phyloP scores from a whole-genome alignment of 2,329 filamentous ascomycete genomes.

The Knoxdaviesia capensis region DNA sequence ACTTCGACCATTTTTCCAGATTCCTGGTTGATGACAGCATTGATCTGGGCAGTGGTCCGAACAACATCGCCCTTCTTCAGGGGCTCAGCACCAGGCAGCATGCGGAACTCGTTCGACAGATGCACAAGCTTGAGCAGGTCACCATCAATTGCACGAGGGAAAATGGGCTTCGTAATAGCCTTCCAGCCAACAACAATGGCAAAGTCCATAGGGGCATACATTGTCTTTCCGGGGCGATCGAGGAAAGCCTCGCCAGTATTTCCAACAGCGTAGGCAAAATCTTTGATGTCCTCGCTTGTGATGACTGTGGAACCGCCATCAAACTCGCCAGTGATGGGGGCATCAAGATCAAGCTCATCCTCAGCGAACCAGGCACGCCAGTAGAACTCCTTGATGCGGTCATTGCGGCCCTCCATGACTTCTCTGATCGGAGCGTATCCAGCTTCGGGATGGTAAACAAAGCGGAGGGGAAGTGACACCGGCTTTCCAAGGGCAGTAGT shows the following conservation, averaged over 20 bases:
- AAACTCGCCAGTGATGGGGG: conserved; percentile 69
- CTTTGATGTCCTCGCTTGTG: conserved; percentile 82
- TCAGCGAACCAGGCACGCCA: conserved; percentile 94
- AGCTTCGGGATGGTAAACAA: conserved; percentile 85
- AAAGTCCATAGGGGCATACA: conserved; percentile 96
- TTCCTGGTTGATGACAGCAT: conserved; percentile 94
- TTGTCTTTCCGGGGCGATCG: conserved; percentile 80
- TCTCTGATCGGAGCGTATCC: conserved; percentile 96
- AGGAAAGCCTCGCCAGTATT: conserved; percentile 97
- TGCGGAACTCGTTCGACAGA: conserved; percentile 92
- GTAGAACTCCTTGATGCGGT: conserved; percentile 98
- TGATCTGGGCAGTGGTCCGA: conserved; percentile 85
- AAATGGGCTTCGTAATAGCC: conserved; percentile 97
- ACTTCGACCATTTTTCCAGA: conserved; percentile 99
- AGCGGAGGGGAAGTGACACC: conserved; percentile 67
- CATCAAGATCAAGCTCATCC: conserved; percentile 65
- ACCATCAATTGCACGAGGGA: conserved; percentile 88
- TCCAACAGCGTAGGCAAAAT: conserved; percentile 97
- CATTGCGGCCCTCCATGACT: conserved; percentile 89
- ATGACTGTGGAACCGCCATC: conserved; percentile 77
- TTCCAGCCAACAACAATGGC: conserved; percentile 98
- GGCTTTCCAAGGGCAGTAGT: conserved; percentile 69
- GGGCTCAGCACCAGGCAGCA: conserved; percentile 88
- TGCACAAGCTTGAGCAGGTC: conserved; percentile 93
- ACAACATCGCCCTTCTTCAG: conserved; percentile 90